phyloP scores from a whole-genome alignment of 768 basidiomycete species.

The Phlegmacium glaucopus region DNA sequence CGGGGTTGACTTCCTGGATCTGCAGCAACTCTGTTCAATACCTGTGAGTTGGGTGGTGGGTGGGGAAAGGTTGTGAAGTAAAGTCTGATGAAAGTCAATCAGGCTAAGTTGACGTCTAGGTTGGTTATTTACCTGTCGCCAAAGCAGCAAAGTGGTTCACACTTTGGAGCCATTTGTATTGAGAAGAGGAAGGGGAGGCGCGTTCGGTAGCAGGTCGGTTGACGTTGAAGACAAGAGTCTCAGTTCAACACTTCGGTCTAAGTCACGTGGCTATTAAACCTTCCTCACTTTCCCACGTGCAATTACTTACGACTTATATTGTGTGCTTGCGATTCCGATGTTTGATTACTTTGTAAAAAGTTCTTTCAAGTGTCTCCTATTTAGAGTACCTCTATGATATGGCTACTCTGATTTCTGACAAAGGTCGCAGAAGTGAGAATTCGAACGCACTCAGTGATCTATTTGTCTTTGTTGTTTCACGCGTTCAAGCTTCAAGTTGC shows the following conservation, averaged over 20 bases:
- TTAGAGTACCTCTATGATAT: no score
- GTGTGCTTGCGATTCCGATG: no score
- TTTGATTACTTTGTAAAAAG: constrained; percentile 3
- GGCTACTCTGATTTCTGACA: not conserved
- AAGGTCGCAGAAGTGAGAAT: not conserved
- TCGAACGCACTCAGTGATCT: constrained; percentile 1
- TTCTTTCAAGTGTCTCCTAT: no score
- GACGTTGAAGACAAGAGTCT: no score
- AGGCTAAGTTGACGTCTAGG: constrained; percentile 4
- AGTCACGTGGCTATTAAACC: no score
- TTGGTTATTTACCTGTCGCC: constrained; percentile 56
- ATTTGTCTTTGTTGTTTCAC: constrained; percentile 39
- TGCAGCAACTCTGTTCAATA: constrained; percentile 56
- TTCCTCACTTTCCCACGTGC: no score
- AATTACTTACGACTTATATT: no score
- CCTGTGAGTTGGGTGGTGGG: constrained; percentile 62
- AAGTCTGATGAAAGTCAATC: constrained; percentile 45
- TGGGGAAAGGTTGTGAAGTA: constrained; percentile 89
- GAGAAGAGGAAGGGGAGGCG: constrained; percentile 14
- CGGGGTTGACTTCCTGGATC: constrained; percentile 55
- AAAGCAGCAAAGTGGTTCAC: constrained; percentile 79
- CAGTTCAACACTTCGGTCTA: no score
- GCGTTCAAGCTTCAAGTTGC: constrained; percentile 28
- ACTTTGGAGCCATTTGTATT: constrained; percentile 44
- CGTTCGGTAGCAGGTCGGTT: no score